Evolutionary conservation across 73 alveolate genomes (phyloP), one percentile per base, ranked within the genome.

Genomic region (Breviolum minutum): DNA sequence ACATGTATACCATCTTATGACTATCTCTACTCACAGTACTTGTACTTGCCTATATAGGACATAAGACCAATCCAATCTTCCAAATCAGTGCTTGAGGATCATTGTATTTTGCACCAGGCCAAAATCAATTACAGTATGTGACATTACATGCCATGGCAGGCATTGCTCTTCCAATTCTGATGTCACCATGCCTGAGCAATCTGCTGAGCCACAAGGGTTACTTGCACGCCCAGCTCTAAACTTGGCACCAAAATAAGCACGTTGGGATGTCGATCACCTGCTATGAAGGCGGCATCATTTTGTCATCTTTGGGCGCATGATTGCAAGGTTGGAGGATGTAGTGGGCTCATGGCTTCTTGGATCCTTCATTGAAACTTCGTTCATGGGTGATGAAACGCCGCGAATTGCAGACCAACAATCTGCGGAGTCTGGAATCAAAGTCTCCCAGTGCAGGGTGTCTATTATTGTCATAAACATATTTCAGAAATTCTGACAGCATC

Each of bases 201-300:
- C 89, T 91, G 97, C 66, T 91, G 85, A 12, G 97, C 97, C 68
- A 91, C 97, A 76, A 91, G 85, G 32, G 97, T 69, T 64, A 91
- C 97, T 63, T 91, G 97, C n/a, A 91, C 97, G 13, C 89, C 97
- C 88, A 91, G 88, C 97, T 91, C 97, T 80, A 91, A 54, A 70
- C 89, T 91, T 11, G 97, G 97, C 88, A 91, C 97, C 76, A 91
- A 29, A 89, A 91, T 63, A 64, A 91, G 89, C 84, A 91, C 97
- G 22, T 54, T 29, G 26, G 97, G 97, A 73, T 91, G 88, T 1
- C 89, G 89, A 48, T 48, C 97, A 54, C 27, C 97, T 91, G 66
- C 30, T 20, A 74, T n/a, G 54, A 40, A 68, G 77, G n/a, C 17
- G n/a, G 77, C 77, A 4, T 14, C 3, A 2, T 68, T 68, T 68